Evolutionary conservation across 352 stramenopile species (phyloP).

Genomic region (Peronospora belbahrii): DNA sequence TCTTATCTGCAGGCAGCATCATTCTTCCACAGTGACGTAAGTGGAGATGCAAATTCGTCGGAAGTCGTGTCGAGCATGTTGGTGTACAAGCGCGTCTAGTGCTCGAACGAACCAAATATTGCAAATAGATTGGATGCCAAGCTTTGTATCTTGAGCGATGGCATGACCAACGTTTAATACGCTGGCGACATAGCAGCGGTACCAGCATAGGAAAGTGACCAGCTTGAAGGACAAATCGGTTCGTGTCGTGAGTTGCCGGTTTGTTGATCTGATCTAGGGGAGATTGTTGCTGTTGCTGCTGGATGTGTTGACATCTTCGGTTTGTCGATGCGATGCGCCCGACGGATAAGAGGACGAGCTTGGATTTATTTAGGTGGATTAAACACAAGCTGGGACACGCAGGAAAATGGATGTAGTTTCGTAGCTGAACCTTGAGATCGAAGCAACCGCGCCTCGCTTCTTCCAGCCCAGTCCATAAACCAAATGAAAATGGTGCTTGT

Average conservation of each 20-base stretch:
- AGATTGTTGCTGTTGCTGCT: constrained; percentile 7
- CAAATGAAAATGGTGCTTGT: constrained; percentile 12
- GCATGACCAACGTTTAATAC: background rate
- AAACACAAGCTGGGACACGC: constrained; percentile 49
- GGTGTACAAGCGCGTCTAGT: constrained; percentile 43
- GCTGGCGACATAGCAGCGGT: constrained; percentile 6
- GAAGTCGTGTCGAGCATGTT: constrained; percentile 57
- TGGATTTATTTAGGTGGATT: constrained; percentile 57
- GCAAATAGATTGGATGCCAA: constrained; percentile 12
- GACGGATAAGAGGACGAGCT: constrained; percentile 43
- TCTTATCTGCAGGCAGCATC: constrained; percentile 29
- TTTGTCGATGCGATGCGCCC: constrained; percentile 23
- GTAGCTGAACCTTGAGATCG: constrained; percentile 11
- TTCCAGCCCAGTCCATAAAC: constrained; percentile 7
- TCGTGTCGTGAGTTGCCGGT: constrained; percentile 11
- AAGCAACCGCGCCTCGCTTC: constrained; percentile 5
- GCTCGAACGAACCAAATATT: background rate
- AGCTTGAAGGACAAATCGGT: constrained; percentile 5
- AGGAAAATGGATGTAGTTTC: constrained; percentile 14
- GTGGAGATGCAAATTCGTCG: constrained; percentile 53
- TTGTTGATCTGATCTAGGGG: constrained; percentile 19
- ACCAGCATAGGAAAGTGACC: constrained; percentile 6
- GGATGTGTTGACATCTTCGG: constrained; percentile 10
- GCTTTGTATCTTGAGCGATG: constrained; percentile 5
- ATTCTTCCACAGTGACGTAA: constrained; percentile 66